phyloP scores from a whole-genome alignment of 345 rosid species.

The Gossypium mustelinum region DNA sequence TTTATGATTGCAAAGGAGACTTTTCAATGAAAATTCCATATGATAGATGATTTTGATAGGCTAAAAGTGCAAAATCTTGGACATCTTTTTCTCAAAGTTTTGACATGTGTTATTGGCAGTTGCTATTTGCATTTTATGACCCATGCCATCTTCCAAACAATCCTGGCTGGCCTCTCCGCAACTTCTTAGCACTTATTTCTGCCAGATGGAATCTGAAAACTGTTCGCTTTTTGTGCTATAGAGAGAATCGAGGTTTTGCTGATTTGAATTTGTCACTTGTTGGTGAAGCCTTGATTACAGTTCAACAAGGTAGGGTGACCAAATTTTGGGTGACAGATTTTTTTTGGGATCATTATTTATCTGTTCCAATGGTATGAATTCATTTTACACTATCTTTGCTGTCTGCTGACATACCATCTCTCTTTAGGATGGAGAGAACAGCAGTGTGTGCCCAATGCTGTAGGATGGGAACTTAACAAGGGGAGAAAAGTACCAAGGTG shows the following conservation, averaged over 20 bases:
- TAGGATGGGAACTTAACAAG: constrained; percentile 87
- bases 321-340: constrained; percentile 29
- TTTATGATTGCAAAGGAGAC: constrained; percentile 8
- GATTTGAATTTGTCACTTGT: constrained; percentile 77
- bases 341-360: constrained; percentile 14
- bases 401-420: constrained; percentile 11
- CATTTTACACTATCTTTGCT: constrained; percentile 6
- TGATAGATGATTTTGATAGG: not conserved
- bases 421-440: constrained; percentile 48
- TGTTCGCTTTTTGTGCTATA: constrained; percentile 70
- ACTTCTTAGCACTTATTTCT: constrained; percentile 69
- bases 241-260: constrained; percentile 88
- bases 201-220: constrained; percentile 69
- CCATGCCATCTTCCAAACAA: constrained; percentile 84
- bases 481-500: constrained; percentile 55
- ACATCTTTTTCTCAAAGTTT: constrained; percentile 15
- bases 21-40: not conserved
- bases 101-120: constrained; percentile 35
- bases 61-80: not conserved
- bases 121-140: constrained; percentile 82
- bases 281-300: constrained; percentile 61
- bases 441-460: constrained; percentile 52
- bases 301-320: constrained; percentile 59
- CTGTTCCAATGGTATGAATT: constrained; percentile 7
- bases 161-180: constrained; percentile 99